phyloP scores from a whole-genome alignment of 2,329 filamentous ascomycete species.

The Cercospora berteroae region DNA sequence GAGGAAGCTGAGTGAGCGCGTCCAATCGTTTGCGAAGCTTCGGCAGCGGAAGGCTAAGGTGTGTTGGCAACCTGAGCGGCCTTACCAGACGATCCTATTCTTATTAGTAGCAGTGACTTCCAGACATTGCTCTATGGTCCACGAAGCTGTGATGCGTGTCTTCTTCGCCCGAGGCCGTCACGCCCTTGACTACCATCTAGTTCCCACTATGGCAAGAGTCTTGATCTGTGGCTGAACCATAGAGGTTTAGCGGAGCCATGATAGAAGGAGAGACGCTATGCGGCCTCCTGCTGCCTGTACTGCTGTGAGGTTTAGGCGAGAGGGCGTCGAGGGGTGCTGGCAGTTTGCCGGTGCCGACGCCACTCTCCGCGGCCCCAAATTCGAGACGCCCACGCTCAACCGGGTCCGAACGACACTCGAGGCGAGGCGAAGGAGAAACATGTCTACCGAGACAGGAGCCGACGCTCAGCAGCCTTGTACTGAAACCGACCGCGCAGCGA shows the following conservation, averaged over 20 bases:
- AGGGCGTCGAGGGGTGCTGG: background rate
- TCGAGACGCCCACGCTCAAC: background rate
- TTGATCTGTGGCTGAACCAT: background rate
- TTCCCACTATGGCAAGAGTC: background rate
- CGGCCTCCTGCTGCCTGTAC: background rate
- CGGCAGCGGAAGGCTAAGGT: conserved; percentile 3
- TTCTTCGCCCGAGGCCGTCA: background rate
- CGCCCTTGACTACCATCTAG: background rate
- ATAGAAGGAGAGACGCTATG: background rate
- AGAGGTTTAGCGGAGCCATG: background rate
- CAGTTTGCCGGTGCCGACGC: background rate
- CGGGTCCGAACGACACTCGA: background rate
- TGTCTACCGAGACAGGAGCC: background rate
- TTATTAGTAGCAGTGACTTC: background rate
- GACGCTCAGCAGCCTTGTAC: background rate
- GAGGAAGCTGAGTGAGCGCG: conserved; percentile 2
- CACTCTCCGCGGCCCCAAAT: background rate
- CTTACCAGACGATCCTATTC: background rate
- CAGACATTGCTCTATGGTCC: background rate
- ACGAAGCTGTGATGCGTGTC: background rate
- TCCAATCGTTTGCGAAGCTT: conserved; percentile 4
- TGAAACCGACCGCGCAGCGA: background rate
- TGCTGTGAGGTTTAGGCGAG: background rate
- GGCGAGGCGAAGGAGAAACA: background rate
- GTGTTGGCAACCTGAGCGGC: conserved; percentile 7